Base-by-base conservation (phyloP, 176 grass and related monocot genomes). In the Microstegium vimineum region DNA sequence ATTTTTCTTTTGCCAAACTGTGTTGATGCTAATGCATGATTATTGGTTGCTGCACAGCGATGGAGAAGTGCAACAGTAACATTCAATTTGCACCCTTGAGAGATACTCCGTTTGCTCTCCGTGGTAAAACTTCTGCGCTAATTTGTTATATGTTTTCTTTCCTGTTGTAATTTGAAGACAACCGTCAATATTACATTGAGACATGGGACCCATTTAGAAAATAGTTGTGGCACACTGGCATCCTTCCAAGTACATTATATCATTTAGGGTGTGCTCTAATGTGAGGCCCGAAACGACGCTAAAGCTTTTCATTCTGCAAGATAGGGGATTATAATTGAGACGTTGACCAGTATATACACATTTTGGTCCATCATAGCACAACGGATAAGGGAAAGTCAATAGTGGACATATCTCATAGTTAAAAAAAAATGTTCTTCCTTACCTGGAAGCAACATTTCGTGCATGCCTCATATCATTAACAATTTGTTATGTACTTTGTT, bases 51-150 rank as follows among this genome's bases (percentile, higher is more conserved):
- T 71, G 9, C 27, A 54, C 54, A 89, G 87, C 62, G 71, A 89
- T 89, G 87, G 87, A 81, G 15, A 89, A 81, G 71, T 56, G 54
- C 28, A 73, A 81, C 9, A 42, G 30, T 47, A 84, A 71, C 22
- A 12, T 77, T 34, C 51, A 10, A 10, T 85, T 70, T 81, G 62
- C 61, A 38, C 32, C 82, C 18, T 41, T 85, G 4, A 76, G 33
- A 5, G 51, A 85, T 0, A 10, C 77, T 23, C 71, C 82, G 25
- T 85, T 85, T 85, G 87, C 87, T 81, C 52, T 81, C 3, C 52
- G 71, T 63, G 87, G 87, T 89, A 85, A 54, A 10, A 62, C 32
- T 47, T 3, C n/a, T 69, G 1, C 10, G 15, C 4, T 25, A 17
- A n/a, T 78, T 35, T 73, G 25, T 66, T 22, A 11, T 65, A 41